Evolutionary conservation across 2,329 filamentous ascomycete genomes (phyloP).

Genomic region (Akanthomyces uredinophilus): DNA sequence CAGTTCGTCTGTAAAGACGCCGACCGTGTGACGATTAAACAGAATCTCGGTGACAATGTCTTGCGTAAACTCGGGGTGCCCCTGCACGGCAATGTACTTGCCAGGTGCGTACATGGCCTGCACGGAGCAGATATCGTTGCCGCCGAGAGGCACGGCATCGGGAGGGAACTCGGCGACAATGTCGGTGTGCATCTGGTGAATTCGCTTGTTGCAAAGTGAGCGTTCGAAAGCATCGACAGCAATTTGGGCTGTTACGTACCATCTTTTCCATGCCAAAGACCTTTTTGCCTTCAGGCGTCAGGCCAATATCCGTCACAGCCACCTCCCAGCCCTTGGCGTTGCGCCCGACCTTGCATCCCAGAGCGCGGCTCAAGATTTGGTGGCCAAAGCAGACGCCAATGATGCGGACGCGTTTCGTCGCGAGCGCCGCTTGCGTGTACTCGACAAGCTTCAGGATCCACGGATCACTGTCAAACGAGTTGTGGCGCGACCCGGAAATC

Average conservation of each 20-base stretch:
- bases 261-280: conserved; percentile 63
- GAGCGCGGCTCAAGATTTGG: conserved; percentile 72
- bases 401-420: conserved; percentile 59
- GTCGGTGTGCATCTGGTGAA: conserved; percentile 87
- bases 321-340: conserved; percentile 74
- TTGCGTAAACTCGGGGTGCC: conserved; percentile 76
- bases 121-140: conserved; percentile 62
- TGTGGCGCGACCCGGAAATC: conserved; percentile 70
- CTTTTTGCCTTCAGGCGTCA: conserved; percentile 65
- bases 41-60: conserved; percentile 68
- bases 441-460: conserved; percentile 75
- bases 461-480: conserved; percentile 65
- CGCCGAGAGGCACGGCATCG: conserved; percentile 58
- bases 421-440: conserved; percentile 56
- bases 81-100: conserved; percentile 71
- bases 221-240: not conserved
- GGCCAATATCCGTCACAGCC: conserved; percentile 63
- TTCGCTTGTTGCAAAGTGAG: conserved; percentile 40
- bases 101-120: conserved; percentile 71
- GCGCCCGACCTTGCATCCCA: conserved; percentile 62
- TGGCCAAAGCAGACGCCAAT: conserved; percentile 85
- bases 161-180: conserved; percentile 61
- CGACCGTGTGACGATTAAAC: conserved; percentile 55
- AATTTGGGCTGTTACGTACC: conserved; percentile 28
- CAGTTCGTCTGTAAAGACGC: conserved; percentile 64